phyloP scores from a whole-genome alignment of 768 basidiomycete genomes.

The Kwoniella pini region DNA sequence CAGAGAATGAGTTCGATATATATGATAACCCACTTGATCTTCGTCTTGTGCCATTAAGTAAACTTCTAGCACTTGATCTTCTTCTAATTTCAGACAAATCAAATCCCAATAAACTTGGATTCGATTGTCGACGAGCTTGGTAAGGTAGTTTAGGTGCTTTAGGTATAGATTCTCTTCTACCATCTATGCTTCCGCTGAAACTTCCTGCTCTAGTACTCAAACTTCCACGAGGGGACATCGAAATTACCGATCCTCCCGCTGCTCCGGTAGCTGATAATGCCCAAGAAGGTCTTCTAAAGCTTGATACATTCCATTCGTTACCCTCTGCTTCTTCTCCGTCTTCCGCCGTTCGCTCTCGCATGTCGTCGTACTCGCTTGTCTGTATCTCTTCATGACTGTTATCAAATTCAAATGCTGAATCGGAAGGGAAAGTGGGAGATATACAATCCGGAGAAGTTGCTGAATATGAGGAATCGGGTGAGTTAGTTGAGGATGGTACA shows the following conservation, averaged over 20 bases:
- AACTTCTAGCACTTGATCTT: constrained; percentile 20
- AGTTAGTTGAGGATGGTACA: constrained; percentile 22
- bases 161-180: constrained; percentile 13
- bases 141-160: constrained; percentile 5
- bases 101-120: constrained; percentile 41
- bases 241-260: constrained; percentile 41
- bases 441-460: constrained; percentile 18
- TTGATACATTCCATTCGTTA: constrained; percentile 6
- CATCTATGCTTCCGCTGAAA: constrained; percentile 14
- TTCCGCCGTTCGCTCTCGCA: constrained; percentile 9
- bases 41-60: constrained; percentile 16
- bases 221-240: constrained; percentile 40
- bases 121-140: constrained; percentile 27
- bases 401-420: constrained; percentile 37
- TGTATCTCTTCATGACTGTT: constrained; percentile 18
- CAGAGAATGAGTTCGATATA: background rate
- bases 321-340: constrained; percentile 8
- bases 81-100: constrained; percentile 28
- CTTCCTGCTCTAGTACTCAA: background rate
- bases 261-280: constrained; percentile 22
- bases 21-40: constrained; percentile 26
- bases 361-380: constrained; percentile 36
- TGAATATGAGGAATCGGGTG: constrained; percentile 47
- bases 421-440: constrained; percentile 30
- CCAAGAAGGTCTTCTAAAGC: constrained; percentile 32